Evolutionary conservation across 2,329 filamentous ascomycete genomes (phyloP), one percentile per base, ranked within the genome.

Genomic region (Pseudogymnoascus sp.): DNA sequence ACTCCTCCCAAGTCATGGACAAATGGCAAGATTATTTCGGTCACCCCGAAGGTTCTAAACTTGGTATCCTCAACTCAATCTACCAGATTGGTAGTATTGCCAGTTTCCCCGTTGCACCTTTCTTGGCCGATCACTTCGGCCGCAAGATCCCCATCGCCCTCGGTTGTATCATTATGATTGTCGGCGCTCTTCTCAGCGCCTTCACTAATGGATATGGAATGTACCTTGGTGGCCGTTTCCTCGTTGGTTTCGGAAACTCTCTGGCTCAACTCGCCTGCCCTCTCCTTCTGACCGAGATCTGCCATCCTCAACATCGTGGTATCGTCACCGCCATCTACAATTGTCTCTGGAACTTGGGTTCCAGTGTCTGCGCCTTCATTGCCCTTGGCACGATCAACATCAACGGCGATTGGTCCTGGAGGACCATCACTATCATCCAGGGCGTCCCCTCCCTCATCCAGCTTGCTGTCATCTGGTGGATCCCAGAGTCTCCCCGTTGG

Each of bases 201-300:
- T 75, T 76, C 61, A 73, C 70, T 57, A 74, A 72, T 39, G 71
- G 71, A 15, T 76, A 75, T 58, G 71, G 70, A 63, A 74, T 83
- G 76, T 85, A 82, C 66, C 76, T 83, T 66, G 80, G 74, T 12
- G 82, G 82, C 45, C 78, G 84, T 52, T 83, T 85, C 65, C 71
- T 86, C 58, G 77, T 86, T 33, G 86, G 86, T 62, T 88, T 89
- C 66, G 85, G 85, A 41, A 85, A 85, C 73, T 82, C 80, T 57
- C 73, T 87, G 55, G 76, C 83, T 0, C 83, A 86, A 65, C 81
- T 85, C 73, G 78, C 81, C 3, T 84, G 83, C 12, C 84, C 84
- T 2, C 75, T 87, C 56, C 76, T 87, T 6, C 76, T 87, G 8
- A 82, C 82, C 3, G 85, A 88, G 74, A 79, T 88, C 62, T 82